These are phyloP conservation scores for Apiospora aurea DNA, from an alignment of 2,329 filamentous ascomycete species.

Conservation along the genomic window DNA sequence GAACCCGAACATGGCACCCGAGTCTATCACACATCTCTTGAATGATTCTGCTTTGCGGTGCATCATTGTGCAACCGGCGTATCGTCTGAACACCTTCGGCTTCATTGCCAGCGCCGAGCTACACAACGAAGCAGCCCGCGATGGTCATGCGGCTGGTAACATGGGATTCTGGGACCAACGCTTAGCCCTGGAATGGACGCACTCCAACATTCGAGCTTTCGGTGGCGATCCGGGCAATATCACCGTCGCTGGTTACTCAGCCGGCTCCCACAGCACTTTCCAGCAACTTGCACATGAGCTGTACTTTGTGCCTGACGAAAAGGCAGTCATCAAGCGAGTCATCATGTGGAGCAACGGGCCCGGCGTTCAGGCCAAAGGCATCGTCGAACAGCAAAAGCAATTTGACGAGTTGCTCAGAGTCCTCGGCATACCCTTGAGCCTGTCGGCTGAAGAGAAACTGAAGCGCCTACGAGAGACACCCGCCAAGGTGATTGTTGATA, in stretches of 20 bases:
- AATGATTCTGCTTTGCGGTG: slow-evolving; percentile 55
- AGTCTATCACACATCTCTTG: slow-evolving; percentile 49
- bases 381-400: slow-evolving; percentile 30
- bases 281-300: slow-evolving; percentile 65
- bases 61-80: slow-evolving; percentile 62
- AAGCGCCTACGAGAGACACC: slow-evolving; percentile 19
- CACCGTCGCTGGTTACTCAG: slow-evolving; percentile 62
- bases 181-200: slow-evolving; percentile 62
- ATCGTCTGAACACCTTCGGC: slow-evolving; percentile 63
- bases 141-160: slow-evolving; percentile 49
- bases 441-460: slow-evolving; percentile 22
- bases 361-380: slow-evolving; percentile 28
- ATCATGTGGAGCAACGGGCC: slow-evolving; percentile 49
- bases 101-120: slow-evolving; percentile 60
- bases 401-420: slow-evolving; percentile 28
- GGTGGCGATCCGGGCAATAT: slow-evolving; percentile 47
- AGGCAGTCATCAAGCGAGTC: slow-evolving; percentile 56
- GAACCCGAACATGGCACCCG: slow-evolving; percentile 53
- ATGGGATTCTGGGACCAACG: slow-evolving; percentile 65
- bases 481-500: slow-evolving; percentile 23
- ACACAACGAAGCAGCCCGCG: slow-evolving; percentile 37
- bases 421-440: slow-evolving; percentile 23
- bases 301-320: slow-evolving; percentile 48
- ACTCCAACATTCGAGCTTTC: slow-evolving; percentile 53
- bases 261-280: slow-evolving; percentile 61